Evolutionary conservation across 768 basidiomycete genomes (phyloP), one percentile per base, ranked within the genome.

Genomic region (Trametes villosa): DNA sequence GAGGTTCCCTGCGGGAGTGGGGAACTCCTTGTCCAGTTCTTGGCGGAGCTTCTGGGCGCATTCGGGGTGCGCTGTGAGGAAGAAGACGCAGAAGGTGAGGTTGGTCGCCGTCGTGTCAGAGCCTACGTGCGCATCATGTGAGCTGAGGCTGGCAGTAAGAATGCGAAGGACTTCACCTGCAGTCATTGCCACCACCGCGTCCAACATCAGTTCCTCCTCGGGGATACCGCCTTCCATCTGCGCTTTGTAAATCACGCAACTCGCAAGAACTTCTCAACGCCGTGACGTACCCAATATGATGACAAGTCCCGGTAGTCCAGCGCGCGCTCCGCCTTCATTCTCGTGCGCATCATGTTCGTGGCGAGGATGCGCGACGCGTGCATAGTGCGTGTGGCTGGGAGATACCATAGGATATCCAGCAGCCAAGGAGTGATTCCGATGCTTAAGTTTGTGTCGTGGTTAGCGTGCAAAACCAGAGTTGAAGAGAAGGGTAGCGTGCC

Each of bases 391-490:
- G n/a, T n/a, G n/a, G n/a, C n/a, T n/a, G n/a, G 75, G 1, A 75
- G 53, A 34, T 69, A 62, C 63, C 68, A 71, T 13, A 69, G 40
- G 18, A 76, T 64, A 56, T 75, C 71, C 33, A 74, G 63, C 5
- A 76, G 56, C 46, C 67, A 71, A 3, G 74, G 74, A 1, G 65
- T 64, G 67, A 72, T 64, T 15, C 74, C 74, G 13, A 76, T 42
- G 27, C 74, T 76, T 34, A n/a, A n/a, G n/a, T n/a, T n/a, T n/a
- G n/a, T 41, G 13, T 27, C 20, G 46, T n/a, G 48, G 20, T 17
- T 11, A 46, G 5, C 18, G n/a, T 24, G 4, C 20, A 44, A 11
- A 44, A 9, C 18, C 22, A 20, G 42, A 9, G n/a, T 6, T 15
- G 20, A n/a, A 44, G 11, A 20, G 42, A 26, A 11, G n/a, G n/a